A percentile compares a stretch with the other conserved stretches of the same genome.
Evolutionary conservation across 108 stramenopile species (phyloP).

Genomic region (Skeletonema tropicum): DNA sequence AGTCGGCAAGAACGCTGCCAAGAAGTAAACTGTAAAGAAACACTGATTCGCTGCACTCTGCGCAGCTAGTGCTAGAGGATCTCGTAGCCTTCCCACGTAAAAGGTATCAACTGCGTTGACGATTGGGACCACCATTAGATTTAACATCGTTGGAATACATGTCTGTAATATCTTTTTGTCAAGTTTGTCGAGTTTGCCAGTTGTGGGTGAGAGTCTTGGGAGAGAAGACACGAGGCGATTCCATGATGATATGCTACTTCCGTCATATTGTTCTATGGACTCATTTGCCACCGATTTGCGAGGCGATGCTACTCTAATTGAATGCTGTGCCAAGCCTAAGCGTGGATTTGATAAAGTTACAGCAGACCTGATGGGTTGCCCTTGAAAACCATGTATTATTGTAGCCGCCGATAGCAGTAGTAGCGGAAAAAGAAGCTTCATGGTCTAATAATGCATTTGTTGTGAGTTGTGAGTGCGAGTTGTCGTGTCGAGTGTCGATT

Average conservation of each 20-base stretch:
- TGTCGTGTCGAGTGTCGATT: no score
- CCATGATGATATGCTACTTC: conserved; percentile 35
- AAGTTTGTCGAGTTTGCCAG: conserved; percentile 26
- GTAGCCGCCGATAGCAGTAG: background rate
- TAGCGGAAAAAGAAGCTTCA: conserved; percentile 3
- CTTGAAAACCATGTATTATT: no score
- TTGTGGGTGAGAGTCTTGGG: conserved; percentile 14
- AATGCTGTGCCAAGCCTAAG: background rate
- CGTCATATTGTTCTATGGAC: conserved; percentile 12
- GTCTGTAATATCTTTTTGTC: conserved; percentile 63
- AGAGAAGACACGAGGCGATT: conserved; percentile 32
- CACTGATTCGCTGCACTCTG: conserved; percentile 87
- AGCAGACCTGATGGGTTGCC: background rate
- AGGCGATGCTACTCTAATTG: background rate
- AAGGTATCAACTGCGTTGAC: conserved; percentile 85
- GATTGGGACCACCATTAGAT: conserved; percentile 74
- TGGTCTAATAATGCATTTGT: background rate
- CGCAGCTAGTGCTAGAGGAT: conserved; percentile 76
- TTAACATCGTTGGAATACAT: conserved; percentile 72
- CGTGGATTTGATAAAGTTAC: background rate
- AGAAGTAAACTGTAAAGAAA: conserved; percentile 75
- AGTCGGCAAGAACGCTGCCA: conserved; percentile 77
- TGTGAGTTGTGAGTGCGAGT: no score
- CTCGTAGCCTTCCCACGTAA: conserved; percentile 77
- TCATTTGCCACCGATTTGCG: background rate